Percentiles rank a stretch among this genome's conserved stretches.
These are phyloP conservation scores for Fagopyrum homotropicum DNA, from an alignment of 148 eudicot genomes.

Conservation along the genomic window DNA sequence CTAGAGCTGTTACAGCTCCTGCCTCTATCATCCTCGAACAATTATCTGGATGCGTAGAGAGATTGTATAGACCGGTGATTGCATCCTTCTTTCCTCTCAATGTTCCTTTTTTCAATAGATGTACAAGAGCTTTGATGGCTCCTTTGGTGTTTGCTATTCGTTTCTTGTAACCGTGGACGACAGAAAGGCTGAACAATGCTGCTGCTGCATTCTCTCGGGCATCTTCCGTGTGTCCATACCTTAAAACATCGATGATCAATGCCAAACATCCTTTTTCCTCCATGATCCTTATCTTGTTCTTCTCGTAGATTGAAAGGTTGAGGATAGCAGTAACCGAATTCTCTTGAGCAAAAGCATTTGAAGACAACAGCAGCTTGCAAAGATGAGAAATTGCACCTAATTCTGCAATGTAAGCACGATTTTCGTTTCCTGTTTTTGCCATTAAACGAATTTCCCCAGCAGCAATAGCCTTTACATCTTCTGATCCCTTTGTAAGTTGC, in stretches of 20 bases:
- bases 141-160: slow-evolving; percentile 51
- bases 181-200: slow-evolving; percentile 79
- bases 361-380: slow-evolving; percentile 44
- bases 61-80: slow-evolving; percentile 66
- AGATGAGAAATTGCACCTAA: slow-evolving; percentile 73
- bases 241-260: slow-evolving; percentile 53
- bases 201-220: slow-evolving; percentile 93
- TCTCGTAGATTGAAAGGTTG: slow-evolving; percentile 65
- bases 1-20: slow-evolving; percentile 55
- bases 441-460: slow-evolving; percentile 68
- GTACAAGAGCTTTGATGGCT: slow-evolving; percentile 59
- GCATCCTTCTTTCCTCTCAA: slow-evolving; percentile 81
- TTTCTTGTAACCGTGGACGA: slow-evolving; percentile 67
- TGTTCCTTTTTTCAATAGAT: slow-evolving; percentile 52
- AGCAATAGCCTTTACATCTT: slow-evolving; percentile 51
- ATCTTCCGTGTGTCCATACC: slow-evolving; percentile 56
- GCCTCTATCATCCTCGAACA: slow-evolving; percentile 47
- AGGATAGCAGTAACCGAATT: slow-evolving; percentile 87
- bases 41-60: slow-evolving; percentile 60
- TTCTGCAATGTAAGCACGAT: slow-evolving; percentile 77
- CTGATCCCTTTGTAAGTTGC: slow-evolving; percentile 53
- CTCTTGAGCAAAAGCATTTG: slow-evolving; percentile 64
- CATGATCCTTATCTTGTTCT: slow-evolving; percentile 62
- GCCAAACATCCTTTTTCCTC: slow-evolving; percentile 62
- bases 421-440: slow-evolving; percentile 73